Evolutionary conservation across 371 early-diverging fungal genomes (phyloP), one percentile per base, ranked within the genome.

Genomic region (Dentiscutata heterogama): DNA sequence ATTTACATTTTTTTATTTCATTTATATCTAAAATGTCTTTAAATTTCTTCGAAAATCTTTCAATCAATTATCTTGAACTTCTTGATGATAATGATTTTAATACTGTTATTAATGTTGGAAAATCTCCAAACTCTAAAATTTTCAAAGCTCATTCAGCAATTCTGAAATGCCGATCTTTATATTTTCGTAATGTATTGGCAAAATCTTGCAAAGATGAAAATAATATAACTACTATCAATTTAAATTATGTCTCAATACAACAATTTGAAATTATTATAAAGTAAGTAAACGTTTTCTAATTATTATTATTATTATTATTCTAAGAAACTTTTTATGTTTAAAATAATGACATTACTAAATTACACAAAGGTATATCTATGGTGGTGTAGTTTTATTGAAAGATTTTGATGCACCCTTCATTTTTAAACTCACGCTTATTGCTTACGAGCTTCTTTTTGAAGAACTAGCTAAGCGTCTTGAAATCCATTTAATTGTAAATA

Each of bases 101-200:
- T 51, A 39, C 65, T 22, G 39, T 25, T 13, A 78, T 78, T 64
- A 31, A 64, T 10, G 79, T 25, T 27, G 79, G 79, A 53, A 42
- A 79, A 53, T n/a, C 20, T n/a, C 10, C 27, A 0, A 18, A 67
- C 13, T 16, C 20, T 29, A 42, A 22, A 64, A 39, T 63, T n/a
- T 78, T 78, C n/a, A 18, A 64, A 39, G 64, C 78, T 8, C 78
- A 78, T 54, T 63, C 60, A 0, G 14, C 25, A 31, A 64, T 78
- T n/a, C 27, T 78, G 18, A 18, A 29, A 22, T 20, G 20, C 13
- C 31, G 78, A 22, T 78, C 78, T 14, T 27, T 27, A 25, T 64
- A 78, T 50, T 78, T 78, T 64, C 60, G 51, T 46, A 29, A 64
- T 22, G 64, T n/a, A 22, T 64, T 78, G 22, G 56, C 77, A 11